Base-by-base conservation (phyloP, 164 flowering plant species). In the Platanus orientalis region DNA sequence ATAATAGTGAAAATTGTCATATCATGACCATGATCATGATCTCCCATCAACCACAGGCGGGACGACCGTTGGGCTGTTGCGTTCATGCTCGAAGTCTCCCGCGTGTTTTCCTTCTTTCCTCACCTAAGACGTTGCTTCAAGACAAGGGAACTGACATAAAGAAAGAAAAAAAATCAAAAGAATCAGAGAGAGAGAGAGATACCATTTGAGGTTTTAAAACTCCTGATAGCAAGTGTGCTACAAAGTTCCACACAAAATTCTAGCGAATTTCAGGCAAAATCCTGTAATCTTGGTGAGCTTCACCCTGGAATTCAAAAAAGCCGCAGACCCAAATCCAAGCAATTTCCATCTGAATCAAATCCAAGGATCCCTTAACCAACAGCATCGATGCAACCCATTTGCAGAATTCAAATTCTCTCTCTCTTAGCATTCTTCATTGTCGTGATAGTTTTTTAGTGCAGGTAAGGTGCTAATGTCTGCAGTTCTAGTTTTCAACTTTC, bases 71-170 rank as follows among this genome's bases (percentile, higher is more conserved):
- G 67, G 61, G 57, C 54, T 36, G 69, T 75, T 58, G 29, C n/a
- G 16, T 69, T 69, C 69, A 58, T 60, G 55, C 26, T 7, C 6
- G 44, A 64, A 29, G 7, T 71, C 52, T 71, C 68, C 73, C 67
- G 67, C 79, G 67, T 57, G 36, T 56, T 67, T 58, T 42, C 51
- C 47, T 60, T 61, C 55, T 20, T 44, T 58, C 34, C 45, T 58
- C 49, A 54, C 66, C 69, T 42, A 70, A 63, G 47, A 62, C 49
- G 57, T 83, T 81, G 86, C 86, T 83, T 85, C 67, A 83, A 81
- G 83, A 68, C 55, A 61, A 65, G 72, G 81, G 68, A 79, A 82
- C 45, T 54, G 14, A 11, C 61, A 25, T 34, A 14, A 30, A 36
- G 34, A 34, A 45, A 65, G 23, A 25, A 39, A 30, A n/a, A 13